Evolutionary conservation across 2,329 filamentous ascomycete genomes (phyloP).

Genomic region (Scedosporium aurantiacum): DNA sequence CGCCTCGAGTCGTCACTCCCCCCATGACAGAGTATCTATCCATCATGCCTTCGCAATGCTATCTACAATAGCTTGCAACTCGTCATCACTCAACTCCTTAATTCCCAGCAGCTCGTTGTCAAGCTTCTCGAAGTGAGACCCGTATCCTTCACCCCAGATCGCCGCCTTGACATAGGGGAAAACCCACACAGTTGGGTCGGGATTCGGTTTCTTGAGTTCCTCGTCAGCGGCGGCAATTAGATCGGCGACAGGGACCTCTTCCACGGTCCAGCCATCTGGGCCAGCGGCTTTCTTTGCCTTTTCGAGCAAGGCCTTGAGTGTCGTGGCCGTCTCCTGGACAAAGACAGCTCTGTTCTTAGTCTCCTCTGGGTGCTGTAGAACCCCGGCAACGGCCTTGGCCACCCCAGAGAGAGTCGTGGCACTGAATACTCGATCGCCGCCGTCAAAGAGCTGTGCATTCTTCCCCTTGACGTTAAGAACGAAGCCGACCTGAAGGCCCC

Average conservation of each 20-base stretch:
- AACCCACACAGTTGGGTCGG: not conserved
- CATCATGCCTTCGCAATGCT: not conserved
- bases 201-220: not conserved
- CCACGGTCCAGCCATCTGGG: constrained; percentile 17
- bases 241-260: not conserved
- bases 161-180: constrained; percentile 2
- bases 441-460: constrained; percentile 33
- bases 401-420: constrained; percentile 35
- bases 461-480: constrained; percentile 30
- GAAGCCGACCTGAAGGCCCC: constrained; percentile 32
- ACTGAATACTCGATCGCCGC: constrained; percentile 36
- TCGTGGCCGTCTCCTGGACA: constrained; percentile 30
- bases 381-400: constrained; percentile 34
- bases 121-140: constrained; percentile 21
- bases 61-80: constrained; percentile 15
- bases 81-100: constrained; percentile 26
- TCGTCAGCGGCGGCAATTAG: not conserved
- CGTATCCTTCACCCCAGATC: constrained; percentile 22
- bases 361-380: constrained; percentile 36
- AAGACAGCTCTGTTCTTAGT: constrained; percentile 41
- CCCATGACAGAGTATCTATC: no score
- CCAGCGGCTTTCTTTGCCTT: constrained; percentile 37
- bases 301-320: constrained; percentile 33
- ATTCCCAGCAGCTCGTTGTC: constrained; percentile 36
- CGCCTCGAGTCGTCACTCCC: not conserved